Base-by-base conservation (phyloP, 1,139 yeast genomes). In the Lodderomyces jiufengensis region DNA sequence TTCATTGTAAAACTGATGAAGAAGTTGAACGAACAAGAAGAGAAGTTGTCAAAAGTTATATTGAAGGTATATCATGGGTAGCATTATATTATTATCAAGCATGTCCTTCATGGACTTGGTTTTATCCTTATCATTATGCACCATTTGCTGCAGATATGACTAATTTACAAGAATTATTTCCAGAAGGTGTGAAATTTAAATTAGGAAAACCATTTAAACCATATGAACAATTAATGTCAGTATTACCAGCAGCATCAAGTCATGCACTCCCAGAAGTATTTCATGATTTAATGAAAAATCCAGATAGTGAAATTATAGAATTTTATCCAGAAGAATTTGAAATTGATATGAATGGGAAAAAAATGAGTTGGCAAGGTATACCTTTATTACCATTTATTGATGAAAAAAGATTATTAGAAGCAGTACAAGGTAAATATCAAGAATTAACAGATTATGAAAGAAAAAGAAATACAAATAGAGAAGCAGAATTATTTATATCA, bases 81-180 rank as follows among this genome's bases (percentile, higher is more conserved):
- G 67, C 92, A 43, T 62, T 85, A 38, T 94, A 94, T 58, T 94
- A 94, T 61, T 92, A 86, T 57, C 98, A 92, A 62, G 97, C 97
- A 3, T 92, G 97, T 62, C 95, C 96, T 0, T 90, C 97, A 0
- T 94, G 99, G 99, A 84, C 82, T 39, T 94, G 98, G 98, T 94
- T 78, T 58, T 94, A 83, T 51, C 98, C 97, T 0, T 92, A 82
- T 55, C 98, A 94, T 57, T 94, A 94, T 62, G 97, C 98, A 0
- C 99, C 99, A 13, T 88, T 92, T 69, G 97, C 97, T 0, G 73
- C 84, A 7, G 99, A 94, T 57, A 84, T 94, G 51, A 66, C 61
- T 3, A 75, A 79, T 34, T 61, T 88, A 30, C 50, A 54, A 13
- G 64, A 57, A 3, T 54, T 68, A 10, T 56, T 68, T 9, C 70